Percentiles rank a stretch among this genome's conserved stretches.
Evolutionary conservation across 1,284 basidiomycete species (phyloP).

Genomic region (Testicularia cyperi): DNA sequence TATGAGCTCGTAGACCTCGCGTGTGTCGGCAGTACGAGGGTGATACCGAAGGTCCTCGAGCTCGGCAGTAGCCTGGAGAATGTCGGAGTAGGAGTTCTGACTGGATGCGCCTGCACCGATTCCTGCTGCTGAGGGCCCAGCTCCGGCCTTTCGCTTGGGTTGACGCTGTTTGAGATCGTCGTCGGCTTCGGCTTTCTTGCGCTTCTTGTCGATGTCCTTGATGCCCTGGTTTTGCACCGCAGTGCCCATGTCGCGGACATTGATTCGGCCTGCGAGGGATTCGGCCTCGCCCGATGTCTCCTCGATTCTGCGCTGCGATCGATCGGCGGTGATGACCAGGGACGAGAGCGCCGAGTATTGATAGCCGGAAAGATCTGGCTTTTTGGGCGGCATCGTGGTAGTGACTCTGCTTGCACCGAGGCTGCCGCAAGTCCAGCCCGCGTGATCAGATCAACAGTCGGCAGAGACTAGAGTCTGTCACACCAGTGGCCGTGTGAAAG

Average conservation of each 20-base stretch:
- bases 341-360: conserved; percentile 59
- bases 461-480: no score
- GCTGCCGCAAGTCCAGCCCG: no score
- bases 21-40: conserved; percentile 88
- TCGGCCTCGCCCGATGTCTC: conserved; percentile 96
- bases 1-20: conserved; percentile 91
- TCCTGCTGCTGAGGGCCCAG: not conserved
- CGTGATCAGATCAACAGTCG: no score
- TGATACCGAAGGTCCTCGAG: conserved; percentile 90
- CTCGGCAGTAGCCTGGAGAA: conserved; percentile 69
- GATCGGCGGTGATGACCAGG: conserved; percentile 55
- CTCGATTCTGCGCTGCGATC: conserved; percentile 44
- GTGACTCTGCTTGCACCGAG: no score
- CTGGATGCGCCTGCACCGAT: conserved; percentile 67
- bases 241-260: conserved; percentile 89
- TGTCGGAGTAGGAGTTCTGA: conserved; percentile 65
- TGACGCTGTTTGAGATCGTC: conserved; percentile 34
- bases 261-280: conserved; percentile 85
- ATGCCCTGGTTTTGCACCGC: conserved; percentile 79
- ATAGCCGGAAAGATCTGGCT: conserved; percentile 57
- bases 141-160: conserved; percentile 19
- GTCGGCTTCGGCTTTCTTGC: conserved; percentile 62
- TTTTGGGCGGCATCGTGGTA: conserved; percentile 52
- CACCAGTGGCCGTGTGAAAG: no score
- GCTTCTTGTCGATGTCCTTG: conserved; percentile 94